Conservation (phyloP, 2,329 filamentous ascomycete species). For the Venturia aucupariae region DNA sequence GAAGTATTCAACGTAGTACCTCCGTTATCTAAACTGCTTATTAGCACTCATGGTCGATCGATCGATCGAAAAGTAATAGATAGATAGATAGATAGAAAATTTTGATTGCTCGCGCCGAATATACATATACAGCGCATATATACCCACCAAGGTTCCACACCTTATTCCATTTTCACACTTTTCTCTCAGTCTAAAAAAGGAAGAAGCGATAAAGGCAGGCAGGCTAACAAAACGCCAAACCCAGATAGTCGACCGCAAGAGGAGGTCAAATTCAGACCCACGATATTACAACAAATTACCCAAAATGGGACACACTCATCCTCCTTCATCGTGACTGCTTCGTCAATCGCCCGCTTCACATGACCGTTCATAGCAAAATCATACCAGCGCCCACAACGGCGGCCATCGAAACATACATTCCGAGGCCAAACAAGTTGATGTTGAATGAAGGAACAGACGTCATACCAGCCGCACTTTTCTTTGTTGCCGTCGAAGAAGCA, state of each 20-base stretch:
- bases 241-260: not conserved
- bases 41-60: too few species aligned
- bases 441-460: conserved; percentile 37
- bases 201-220: too few species aligned
- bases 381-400: conserved; percentile 45
- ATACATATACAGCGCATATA: too few species aligned
- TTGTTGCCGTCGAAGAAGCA: conserved; percentile 18
- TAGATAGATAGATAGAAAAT: too few species aligned
- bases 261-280: not conserved
- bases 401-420: conserved; percentile 41
- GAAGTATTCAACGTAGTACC: too few species aligned
- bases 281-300: not conserved
- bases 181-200: too few species aligned
- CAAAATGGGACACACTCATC: not conserved
- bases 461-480: conserved; percentile 30
- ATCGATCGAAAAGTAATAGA: too few species aligned
- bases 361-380: conserved; percentile 43
- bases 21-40: too few species aligned
- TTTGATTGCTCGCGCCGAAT: too few species aligned
- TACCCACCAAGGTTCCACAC: too few species aligned
- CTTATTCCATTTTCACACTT: too few species aligned
- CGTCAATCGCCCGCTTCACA: not conserved
- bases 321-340: not conserved
- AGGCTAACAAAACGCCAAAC: too few species aligned
- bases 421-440: conserved; percentile 38